Conservation (phyloP, 768 basidiomycete species). For the Suillus alpinus region DNA sequence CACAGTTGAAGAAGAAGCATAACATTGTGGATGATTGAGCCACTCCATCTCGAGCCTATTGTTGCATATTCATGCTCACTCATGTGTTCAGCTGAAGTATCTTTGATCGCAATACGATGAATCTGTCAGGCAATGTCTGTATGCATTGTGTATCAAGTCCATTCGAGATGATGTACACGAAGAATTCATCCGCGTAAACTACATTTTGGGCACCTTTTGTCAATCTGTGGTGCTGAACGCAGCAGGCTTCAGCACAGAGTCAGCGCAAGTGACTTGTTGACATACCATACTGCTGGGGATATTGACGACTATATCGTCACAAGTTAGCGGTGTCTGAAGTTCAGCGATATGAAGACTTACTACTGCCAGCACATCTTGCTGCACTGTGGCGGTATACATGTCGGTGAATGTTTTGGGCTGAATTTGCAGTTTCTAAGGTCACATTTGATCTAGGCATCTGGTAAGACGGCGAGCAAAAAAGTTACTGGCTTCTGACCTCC, state of each 20-base stretch:
- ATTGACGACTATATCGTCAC: conserved; percentile 45
- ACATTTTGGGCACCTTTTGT: conserved; percentile 58
- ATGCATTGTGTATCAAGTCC: conserved; percentile 11
- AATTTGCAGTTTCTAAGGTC: conserved; percentile 60
- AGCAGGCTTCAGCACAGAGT: conserved; percentile 5
- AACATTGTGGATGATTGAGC: conserved; percentile 73
- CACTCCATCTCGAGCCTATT: conserved; percentile 12
- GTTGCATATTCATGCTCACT: conserved; percentile 13
- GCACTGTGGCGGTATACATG: conserved; percentile 52
- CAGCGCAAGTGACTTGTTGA: conserved; percentile 2
- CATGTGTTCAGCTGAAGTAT: conserved; percentile 6
- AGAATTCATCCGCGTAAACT: conserved; percentile 9
- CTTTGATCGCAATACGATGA: neutral
- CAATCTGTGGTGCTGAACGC: conserved; percentile 53
- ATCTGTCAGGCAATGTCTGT: conserved; percentile 3
- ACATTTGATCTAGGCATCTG: conserved; percentile 54
- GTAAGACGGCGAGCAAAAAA: conserved; percentile 2
- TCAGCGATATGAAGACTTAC: conserved; percentile 36
- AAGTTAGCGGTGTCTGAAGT: conserved; percentile 10
- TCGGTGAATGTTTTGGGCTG: conserved; percentile 51
- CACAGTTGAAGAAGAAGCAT: conserved; percentile 82
- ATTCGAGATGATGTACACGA: conserved; percentile 1
- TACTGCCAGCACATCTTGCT: conserved; percentile 67
- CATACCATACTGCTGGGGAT: conserved; percentile 64
- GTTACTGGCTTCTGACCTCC: conserved; percentile 37